Evolutionary conservation across 2,329 filamentous ascomycete genomes (phyloP).

Genomic region (Nemania serpens): DNA sequence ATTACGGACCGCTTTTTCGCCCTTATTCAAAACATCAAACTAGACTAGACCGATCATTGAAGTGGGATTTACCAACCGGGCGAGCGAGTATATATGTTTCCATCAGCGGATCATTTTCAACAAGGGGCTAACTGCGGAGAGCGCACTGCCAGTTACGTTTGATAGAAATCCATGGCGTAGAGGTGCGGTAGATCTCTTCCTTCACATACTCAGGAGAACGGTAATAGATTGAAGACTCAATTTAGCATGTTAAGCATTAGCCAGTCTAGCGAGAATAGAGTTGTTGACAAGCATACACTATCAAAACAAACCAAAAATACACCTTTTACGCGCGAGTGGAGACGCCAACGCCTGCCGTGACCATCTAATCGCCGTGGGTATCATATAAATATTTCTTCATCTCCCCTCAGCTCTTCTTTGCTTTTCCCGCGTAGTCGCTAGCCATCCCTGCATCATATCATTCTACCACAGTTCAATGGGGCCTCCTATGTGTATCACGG

Average conservation of each 20-base stretch:
- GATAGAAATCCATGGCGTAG: not conserved
- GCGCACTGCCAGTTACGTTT: no score
- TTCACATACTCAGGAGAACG: not conserved
- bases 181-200: not conserved
- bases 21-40: constrained; percentile 72
- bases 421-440: not conserved
- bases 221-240: not conserved
- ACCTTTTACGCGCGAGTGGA: not conserved
- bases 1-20: constrained; percentile 75
- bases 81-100: not conserved
- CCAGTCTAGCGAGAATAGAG: not conserved
- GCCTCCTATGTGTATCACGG: constrained; percentile 48
- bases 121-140: not conserved
- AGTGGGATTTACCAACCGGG: not conserved
- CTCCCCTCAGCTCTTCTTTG: not conserved
- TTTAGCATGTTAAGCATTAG: not conserved
- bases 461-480: not conserved
- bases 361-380: constrained; percentile 29
- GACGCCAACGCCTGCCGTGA: constrained; percentile 30
- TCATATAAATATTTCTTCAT: constrained; percentile 25
- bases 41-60: not conserved
- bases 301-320: not conserved
- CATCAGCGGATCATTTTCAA: not conserved
- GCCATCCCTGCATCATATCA: not conserved
- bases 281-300: not conserved